phyloP scores from a whole-genome alignment of 805 yeast species.

The Cyberlindnera japonica region DNA sequence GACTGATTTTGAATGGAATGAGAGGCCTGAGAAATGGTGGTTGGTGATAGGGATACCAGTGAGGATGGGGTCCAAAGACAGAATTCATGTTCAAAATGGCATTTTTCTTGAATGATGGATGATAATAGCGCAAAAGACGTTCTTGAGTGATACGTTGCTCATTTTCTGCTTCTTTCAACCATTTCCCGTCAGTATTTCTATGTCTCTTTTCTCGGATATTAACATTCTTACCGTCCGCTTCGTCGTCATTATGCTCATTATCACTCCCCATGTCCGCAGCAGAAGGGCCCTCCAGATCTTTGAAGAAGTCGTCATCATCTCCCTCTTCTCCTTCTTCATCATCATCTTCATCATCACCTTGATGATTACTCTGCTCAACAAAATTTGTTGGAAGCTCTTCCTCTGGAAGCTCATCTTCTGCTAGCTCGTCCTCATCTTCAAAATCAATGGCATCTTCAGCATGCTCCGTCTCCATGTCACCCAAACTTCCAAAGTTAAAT shows the following conservation, averaged over 20 bases:
- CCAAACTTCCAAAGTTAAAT: constrained; percentile 19
- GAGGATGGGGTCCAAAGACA: constrained; percentile 61
- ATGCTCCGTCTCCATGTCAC: constrained; percentile 47
- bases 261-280: constrained; percentile 9
- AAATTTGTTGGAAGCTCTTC: too few species aligned
- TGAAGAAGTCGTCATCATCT: constrained; percentile 38
- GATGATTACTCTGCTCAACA: too few species aligned
- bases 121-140: constrained; percentile 43
- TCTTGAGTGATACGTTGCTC: constrained; percentile 24
- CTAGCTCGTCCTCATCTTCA: constrained; percentile 91
- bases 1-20: constrained; percentile 53
- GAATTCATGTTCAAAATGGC: constrained; percentile 60
- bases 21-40: constrained; percentile 31
- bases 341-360: constrained; percentile 28
- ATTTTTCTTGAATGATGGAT: constrained; percentile 58
- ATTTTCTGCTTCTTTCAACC: constrained; percentile 12
- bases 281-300: constrained; percentile 36
- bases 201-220: too few species aligned
- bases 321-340: too few species aligned
- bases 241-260: constrained; percentile 7
- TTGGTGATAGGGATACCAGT: constrained; percentile 50
- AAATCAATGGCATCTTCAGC: constrained; percentile 92
- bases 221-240: constrained; percentile 6
- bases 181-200: too few species aligned
- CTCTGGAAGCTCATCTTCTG: constrained; percentile 70